Evolutionary conservation across 306 rosid genomes (phyloP).

Genomic region (Citrullus amarus): DNA sequence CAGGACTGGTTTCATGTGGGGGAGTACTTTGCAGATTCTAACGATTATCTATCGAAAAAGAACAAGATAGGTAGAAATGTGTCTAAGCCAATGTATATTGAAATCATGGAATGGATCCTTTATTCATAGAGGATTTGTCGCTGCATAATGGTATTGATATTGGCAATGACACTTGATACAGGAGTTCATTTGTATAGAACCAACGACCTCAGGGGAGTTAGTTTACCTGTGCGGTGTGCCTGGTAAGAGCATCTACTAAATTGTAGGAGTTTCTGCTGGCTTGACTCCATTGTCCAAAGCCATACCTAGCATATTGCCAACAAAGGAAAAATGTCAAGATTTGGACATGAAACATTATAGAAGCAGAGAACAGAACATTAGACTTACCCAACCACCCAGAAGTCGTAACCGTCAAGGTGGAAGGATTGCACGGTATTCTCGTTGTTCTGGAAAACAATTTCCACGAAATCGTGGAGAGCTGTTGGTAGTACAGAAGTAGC

Average conservation of each 20-base stretch:
- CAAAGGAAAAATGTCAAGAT: slow-evolving; percentile 4
- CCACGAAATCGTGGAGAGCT: slow-evolving; percentile 71
- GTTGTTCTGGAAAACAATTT: slow-evolving; percentile 75
- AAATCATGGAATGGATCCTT: neutral
- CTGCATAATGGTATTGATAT: neutral
- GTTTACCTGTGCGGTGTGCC: slow-evolving; percentile 88
- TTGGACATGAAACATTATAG: neutral
- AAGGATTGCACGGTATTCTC: slow-evolving; percentile 70
- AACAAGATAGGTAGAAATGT: neutral
- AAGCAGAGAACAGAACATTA: neutral
- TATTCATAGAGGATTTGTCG: neutral
- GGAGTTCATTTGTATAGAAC: neutral
- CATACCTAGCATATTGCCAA: slow-evolving; percentile 43
- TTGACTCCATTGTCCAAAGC: slow-evolving; percentile 60
- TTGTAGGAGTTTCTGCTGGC: slow-evolving; percentile 53
- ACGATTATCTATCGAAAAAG: neutral
- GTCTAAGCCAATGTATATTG: neutral
- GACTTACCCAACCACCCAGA: slow-evolving; percentile 90
- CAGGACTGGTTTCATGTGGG: neutral
- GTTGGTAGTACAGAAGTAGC: slow-evolving; percentile 49
- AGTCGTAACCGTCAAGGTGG: slow-evolving; percentile 96
- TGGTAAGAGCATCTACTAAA: slow-evolving; percentile 71
- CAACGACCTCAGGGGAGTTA: slow-evolving; percentile 4
- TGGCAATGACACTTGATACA: neutral
- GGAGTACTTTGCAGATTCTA: neutral